Evolutionary conservation across 1,284 basidiomycete genomes (phyloP), one percentile per base, ranked within the genome.

Genomic region (Moesziomyces aphidis): DNA sequence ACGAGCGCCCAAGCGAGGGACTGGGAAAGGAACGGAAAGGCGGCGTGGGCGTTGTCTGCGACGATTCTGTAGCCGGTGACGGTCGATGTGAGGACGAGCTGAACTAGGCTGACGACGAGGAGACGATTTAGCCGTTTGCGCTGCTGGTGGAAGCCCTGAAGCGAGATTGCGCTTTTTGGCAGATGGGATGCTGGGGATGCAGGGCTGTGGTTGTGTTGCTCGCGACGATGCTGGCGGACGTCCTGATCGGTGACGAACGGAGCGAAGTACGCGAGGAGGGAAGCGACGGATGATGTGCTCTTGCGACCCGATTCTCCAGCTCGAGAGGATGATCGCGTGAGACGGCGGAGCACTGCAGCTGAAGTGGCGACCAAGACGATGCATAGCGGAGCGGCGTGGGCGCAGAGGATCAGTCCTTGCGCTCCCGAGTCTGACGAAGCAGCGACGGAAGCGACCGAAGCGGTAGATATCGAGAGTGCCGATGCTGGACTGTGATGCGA

Each of bases 241-340:
- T 74, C 72, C 21, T 54, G 19, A n/a, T 63, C 52, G 21, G 72
- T 63, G 21, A 74, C 59, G 39, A 74, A 70, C 1, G 72, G 72
- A 21, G 59, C 50, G 23, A 74, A 62, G 57, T 61, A 71, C 5
- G 7, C 36, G 26, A 62, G 43, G 5, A 55, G 10, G 28, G 54
- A 61, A 42, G 17, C 39, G 39, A 42, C 19, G 39, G 17, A 5
- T 5, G 39, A 0, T 5, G 39, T 19, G 39, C 7, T 42, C 39
- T 42, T 42, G 39, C 39, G 15, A 1, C 17, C 39, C 6, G 39
- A 2, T 7, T 1, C 15, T 42, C 17, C 2, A 5, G 6, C 6
- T 19, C 39, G 17, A 42, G 39, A 19, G 39, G 17, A 19, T 19
- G 39, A 19, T 42, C 6, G 15, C 17, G 15, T 17, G 11, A 42